Conservation (phyloP, 2,329 filamentous ascomycete species). For the Fusarium incarnatum region DNA sequence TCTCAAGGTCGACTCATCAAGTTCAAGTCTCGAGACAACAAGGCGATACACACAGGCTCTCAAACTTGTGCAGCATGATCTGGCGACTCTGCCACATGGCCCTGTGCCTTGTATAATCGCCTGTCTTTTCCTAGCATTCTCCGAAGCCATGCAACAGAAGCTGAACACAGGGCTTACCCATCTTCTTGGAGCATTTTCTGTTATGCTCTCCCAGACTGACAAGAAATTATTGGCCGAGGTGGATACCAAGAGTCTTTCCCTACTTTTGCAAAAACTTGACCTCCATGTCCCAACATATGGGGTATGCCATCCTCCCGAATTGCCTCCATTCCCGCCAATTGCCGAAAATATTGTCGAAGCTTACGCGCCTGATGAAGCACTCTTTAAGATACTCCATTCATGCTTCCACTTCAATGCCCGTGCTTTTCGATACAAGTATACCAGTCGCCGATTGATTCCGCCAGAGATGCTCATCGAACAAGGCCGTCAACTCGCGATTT, state of each 20-base stretch:
- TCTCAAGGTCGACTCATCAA: neutral
- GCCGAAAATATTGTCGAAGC: neutral
- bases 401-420: conserved; percentile 30
- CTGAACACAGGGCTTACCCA: conserved; percentile 19
- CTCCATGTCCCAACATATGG: conserved; percentile 38
- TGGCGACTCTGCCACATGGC: conserved; percentile 16
- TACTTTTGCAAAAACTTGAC: conserved; percentile 35
- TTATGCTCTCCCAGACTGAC: conserved; percentile 18
- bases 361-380: conserved; percentile 2
- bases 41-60: conserved; percentile 28
- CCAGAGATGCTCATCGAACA: conserved; percentile 40
- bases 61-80: conserved; percentile 29
- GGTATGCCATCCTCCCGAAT: conserved; percentile 12
- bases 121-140: conserved; percentile 29
- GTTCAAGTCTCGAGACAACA: conserved; percentile 1
- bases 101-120: conserved; percentile 32
- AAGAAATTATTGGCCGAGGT: neutral
- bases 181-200: conserved; percentile 21
- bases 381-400: conserved; percentile 20
- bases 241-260: conserved; percentile 12
- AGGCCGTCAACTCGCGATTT: conserved; percentile 26
- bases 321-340: conserved; percentile 6
- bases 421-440: conserved; percentile 33
- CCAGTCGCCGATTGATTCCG: conserved; percentile 15
- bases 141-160: conserved; percentile 27